These are phyloP conservation scores for Russula virescens DNA, from an alignment of 768 basidiomycete genomes.

Conservation along the genomic window DNA sequence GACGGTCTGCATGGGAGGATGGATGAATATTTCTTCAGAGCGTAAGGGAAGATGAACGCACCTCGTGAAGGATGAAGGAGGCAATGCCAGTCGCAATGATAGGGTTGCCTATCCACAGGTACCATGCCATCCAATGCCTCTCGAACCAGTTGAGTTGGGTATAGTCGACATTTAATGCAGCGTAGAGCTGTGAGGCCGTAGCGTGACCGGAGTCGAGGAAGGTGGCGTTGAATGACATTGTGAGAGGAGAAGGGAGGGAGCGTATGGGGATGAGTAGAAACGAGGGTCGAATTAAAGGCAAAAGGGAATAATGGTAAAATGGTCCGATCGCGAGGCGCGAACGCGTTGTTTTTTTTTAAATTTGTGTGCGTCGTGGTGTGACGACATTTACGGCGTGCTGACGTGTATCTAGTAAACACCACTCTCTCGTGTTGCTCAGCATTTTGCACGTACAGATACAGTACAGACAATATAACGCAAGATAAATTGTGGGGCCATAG, in stretches of 20 bases:
- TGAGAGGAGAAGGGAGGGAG: neutral
- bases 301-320: constrained; percentile 1
- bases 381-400: no score
- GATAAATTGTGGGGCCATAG: constrained; percentile 10
- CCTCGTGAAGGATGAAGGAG: constrained; percentile 93
- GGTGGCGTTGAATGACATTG: constrained; percentile 24
- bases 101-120: constrained; percentile 81
- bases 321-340: constrained; percentile 3
- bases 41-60: constrained; percentile 35
- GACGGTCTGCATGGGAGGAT: constrained; percentile 52
- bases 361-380: no score
- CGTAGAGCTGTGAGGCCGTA: constrained; percentile 45
- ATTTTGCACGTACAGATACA: constrained; percentile 16
- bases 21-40: neutral
- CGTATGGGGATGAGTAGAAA: no score
- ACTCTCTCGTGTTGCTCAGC: constrained; percentile 1
- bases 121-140: constrained; percentile 80
- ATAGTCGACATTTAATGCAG: constrained; percentile 50
- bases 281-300: neutral
- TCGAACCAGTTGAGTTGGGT: constrained; percentile 64
- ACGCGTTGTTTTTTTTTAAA: neutral
- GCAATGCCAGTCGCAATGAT: constrained; percentile 88
- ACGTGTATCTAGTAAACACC: neutral
- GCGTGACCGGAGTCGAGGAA: constrained; percentile 8
- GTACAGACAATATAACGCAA: constrained; percentile 19